These are phyloP conservation scores for Lactarius quietus DNA, from an alignment of 768 basidiomycete species.

Conservation along the genomic window DNA sequence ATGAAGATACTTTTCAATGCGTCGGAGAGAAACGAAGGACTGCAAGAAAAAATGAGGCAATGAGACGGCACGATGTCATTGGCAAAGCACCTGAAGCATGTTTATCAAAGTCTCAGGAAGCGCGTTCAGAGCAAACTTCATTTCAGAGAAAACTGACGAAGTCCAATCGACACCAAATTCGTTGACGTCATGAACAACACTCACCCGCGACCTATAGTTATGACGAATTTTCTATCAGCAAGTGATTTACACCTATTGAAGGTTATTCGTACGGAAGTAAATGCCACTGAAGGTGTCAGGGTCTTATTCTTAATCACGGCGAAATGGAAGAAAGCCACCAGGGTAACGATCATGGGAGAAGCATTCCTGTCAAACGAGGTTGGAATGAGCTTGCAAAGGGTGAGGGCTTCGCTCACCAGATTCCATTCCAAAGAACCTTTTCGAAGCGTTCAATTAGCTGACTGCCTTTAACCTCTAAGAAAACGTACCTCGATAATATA, in stretches of 20 bases:
- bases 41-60: conserved; percentile 29
- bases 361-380: conserved; percentile 32
- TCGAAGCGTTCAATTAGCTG: conserved; percentile 8
- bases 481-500: conserved; percentile 72
- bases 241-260: not conserved
- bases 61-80: not conserved
- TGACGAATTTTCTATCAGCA: not conserved
- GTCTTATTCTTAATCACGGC: conserved; percentile 63
- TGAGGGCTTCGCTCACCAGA: conserved; percentile 42
- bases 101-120: conserved; percentile 91
- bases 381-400: not conserved
- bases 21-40: conserved; percentile 80
- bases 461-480: not conserved
- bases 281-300: conserved; percentile 82
- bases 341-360: conserved; percentile 49
- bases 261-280: conserved; percentile 46
- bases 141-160: conserved; percentile 70
- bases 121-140: conserved; percentile 84
- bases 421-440: conserved; percentile 45
- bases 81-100: conserved; percentile 61
- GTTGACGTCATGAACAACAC: conserved; percentile 9
- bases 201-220: conserved; percentile 41
- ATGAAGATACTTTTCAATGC: conserved; percentile 87
- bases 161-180: not conserved
- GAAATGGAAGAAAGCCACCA: conserved; percentile 57